Evolutionary conservation across 208 protist genomes (phyloP).

Genomic region (Leishmania aethiopica): DNA sequence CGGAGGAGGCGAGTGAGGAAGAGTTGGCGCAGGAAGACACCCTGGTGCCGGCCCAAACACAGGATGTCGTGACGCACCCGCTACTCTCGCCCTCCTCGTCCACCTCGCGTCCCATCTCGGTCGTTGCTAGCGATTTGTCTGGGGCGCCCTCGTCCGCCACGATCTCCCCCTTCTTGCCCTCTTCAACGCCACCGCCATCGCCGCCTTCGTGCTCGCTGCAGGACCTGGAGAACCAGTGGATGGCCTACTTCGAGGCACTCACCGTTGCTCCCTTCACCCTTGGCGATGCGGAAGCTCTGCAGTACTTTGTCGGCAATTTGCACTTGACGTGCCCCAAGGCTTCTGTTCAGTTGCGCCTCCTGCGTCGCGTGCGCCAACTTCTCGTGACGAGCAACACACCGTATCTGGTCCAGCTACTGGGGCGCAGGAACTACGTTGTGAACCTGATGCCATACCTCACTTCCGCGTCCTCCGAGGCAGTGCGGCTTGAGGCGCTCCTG

Average conservation of each 20-base stretch:
- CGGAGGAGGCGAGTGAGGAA: constrained; percentile 18
- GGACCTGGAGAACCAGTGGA: constrained; percentile 50
- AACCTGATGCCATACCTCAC: constrained; percentile 70
- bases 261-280: constrained; percentile 57
- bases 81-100: neutral
- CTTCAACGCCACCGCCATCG: neutral
- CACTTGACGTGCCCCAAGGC: constrained; percentile 32
- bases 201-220: constrained; percentile 16
- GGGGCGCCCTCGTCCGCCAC: neutral
- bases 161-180: neutral
- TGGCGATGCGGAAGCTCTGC: constrained; percentile 64
- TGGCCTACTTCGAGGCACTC: constrained; percentile 64
- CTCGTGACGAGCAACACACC: constrained; percentile 47
- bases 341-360: constrained; percentile 31
- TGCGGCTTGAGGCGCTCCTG: constrained; percentile 72
- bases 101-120: neutral
- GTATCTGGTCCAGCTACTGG: constrained; percentile 61
- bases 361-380: constrained; percentile 57
- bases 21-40: neutral
- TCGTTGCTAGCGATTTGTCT: neutral
- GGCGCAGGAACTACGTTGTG: constrained; percentile 57
- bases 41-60: neutral
- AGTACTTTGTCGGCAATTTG: constrained; percentile 44
- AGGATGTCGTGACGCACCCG: neutral
- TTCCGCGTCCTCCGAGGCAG: constrained; percentile 16